Base-by-base conservation (phyloP, 1,284 basidiomycete species). In the Stygiomarasmius scandens region DNA sequence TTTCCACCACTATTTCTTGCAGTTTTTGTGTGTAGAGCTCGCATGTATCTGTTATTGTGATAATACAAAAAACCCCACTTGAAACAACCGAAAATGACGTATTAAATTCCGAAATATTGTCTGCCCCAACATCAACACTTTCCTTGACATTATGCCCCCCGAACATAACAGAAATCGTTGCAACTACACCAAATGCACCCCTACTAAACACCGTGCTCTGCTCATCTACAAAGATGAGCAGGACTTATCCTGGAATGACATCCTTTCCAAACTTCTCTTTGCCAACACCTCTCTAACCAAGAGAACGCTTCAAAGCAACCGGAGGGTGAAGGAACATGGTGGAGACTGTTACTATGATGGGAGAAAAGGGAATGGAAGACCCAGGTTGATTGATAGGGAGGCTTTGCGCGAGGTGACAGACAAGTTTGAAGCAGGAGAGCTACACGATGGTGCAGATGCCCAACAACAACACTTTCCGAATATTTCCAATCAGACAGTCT, bases 101-200 rank as follows among this genome's bases (percentile, higher is more conserved):
- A 32, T 6, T 6, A 32, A 32, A 6, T 6, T 5, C 12, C 6
- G 12, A 32, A 32, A 6, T 32, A 32, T 6, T 32, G 29, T 6
- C 12, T 5, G 12, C 12, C 6, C 29, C 29, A 32, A 12, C 12
- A 32, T 6, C 29, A 32, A n/a, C n/a, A n/a, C n/a, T n/a, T n/a
- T n/a, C n/a, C n/a, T n/a, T n/a, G n/a, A 6, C 29, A 5, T 32
- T 12, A 32, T 32, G 29, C 29, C 29, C 29, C 12, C 6, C 29
- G 6, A 49, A 9, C 48, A 19, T 16, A 25, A 25, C 22, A 29
- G 29, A 49, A 14, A 29, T 19, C 48, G 25, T 32, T 25, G 25
- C 24, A 22, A 48, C 4, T 49, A 49, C 25, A 49, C 48, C 25
- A 25, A 29, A 49, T 49, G 48, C 25, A 49, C 48, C 19, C 48